These are phyloP conservation scores for Escallonia rubra DNA, from an alignment of 129 eudicot species.

Conservation along the genomic window DNA sequence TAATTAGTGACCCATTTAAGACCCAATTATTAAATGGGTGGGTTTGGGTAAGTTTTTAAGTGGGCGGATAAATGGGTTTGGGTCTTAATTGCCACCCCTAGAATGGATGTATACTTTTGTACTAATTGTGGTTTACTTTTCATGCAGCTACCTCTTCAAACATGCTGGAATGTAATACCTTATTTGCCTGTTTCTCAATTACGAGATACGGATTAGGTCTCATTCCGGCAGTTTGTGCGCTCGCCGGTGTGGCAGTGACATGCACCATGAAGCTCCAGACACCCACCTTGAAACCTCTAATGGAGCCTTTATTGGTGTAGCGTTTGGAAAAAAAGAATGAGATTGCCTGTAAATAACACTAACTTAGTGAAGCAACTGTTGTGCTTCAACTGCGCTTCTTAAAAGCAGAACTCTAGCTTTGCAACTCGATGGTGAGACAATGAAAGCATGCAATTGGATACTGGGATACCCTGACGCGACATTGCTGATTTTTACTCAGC, in stretches of 20 bases:
- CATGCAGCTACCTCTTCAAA: slow-evolving; percentile 35
- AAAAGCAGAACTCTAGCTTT: no score
- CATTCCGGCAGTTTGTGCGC: slow-evolving; percentile 71
- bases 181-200: slow-evolving; percentile 30
- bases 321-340: background rate
- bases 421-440: no score
- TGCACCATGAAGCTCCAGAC: slow-evolving; percentile 60
- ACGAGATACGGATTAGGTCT: slow-evolving; percentile 77
- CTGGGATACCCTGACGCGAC: no score
- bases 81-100: no score
- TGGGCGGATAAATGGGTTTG: no score
- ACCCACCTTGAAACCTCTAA: slow-evolving; percentile 37
- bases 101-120: background rate
- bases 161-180: slow-evolving; percentile 17
- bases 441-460: no score
- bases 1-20: no score
- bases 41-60: no score
- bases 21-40: no score
- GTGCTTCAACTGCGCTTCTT: background rate
- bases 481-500: no score
- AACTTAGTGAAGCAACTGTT: background rate
- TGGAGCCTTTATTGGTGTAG: slow-evolving; percentile 60
- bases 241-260: slow-evolving; percentile 55
- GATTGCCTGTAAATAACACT: no score
- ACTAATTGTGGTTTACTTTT: background rate